Conservation (phyloP, 2,329 filamentous ascomycete genomes). For the Paecilomyces sp. region DNA sequence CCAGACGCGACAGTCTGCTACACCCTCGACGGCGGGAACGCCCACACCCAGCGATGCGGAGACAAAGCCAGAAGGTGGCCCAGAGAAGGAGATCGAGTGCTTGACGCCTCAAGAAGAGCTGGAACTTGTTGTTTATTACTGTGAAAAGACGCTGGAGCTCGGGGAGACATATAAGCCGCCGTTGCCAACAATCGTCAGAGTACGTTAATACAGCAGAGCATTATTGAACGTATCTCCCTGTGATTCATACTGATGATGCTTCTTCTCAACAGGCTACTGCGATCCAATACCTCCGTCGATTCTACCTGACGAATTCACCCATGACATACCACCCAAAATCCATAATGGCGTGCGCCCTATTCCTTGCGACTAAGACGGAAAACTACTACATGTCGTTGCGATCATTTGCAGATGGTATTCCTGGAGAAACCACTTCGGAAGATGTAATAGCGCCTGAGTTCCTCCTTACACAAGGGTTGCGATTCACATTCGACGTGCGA, state of each 20-base stretch:
- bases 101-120: constrained; percentile 78
- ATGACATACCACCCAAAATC: constrained; percentile 94
- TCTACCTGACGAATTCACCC: constrained; percentile 90
- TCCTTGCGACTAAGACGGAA: constrained; percentile 90
- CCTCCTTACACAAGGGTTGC: constrained; percentile 80
- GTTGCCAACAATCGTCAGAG: constrained; percentile 54
- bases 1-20: constrained; percentile 25
- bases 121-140: constrained; percentile 73
- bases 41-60: constrained; percentile 25
- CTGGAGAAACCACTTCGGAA: constrained; percentile 65
- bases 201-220: constrained; percentile 22
- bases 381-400: constrained; percentile 65
- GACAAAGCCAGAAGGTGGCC: constrained; percentile 20
- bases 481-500: constrained; percentile 87
- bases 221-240: constrained; percentile 43
- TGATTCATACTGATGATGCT: constrained; percentile 4
- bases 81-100: constrained; percentile 57
- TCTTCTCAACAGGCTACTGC: constrained; percentile 57
- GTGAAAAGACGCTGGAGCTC: constrained; percentile 51
- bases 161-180: constrained; percentile 51
- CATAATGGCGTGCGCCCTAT: constrained; percentile 83
- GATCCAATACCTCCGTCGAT: constrained; percentile 82
- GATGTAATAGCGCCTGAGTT: constrained; percentile 89
- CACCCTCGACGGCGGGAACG: constrained; percentile 22
- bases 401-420: constrained; percentile 62